Conservation (phyloP, 129 eudicot species). For the Flaveria bidentis region DNA sequence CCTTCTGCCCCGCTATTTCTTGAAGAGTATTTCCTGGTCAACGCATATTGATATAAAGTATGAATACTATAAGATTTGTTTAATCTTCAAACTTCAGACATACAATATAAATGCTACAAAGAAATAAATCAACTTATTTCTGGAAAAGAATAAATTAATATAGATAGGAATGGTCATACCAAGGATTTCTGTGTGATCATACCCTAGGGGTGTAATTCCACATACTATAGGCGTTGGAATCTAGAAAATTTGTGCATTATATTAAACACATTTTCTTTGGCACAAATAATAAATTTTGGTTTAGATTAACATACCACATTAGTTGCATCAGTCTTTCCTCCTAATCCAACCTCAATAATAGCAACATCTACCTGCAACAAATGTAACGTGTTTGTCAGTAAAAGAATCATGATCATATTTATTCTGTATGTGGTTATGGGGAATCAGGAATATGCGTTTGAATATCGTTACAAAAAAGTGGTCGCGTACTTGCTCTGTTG, state of each 20-base stretch:
- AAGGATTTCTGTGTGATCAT: slow-evolving; percentile 96
- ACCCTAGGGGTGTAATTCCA: slow-evolving; percentile 95
- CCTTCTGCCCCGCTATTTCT: slow-evolving; percentile 91
- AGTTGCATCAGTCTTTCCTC: slow-evolving; percentile 91
- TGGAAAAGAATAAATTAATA: background rate
- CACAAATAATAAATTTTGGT: background rate
- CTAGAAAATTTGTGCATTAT: slow-evolving; percentile 45
- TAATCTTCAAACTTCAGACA: slow-evolving; percentile 13
- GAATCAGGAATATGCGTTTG: background rate
- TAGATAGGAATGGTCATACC: slow-evolving; percentile 50
- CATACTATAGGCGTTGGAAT: slow-evolving; percentile 83
- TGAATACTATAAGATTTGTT: slow-evolving; percentile 7
- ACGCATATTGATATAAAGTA: slow-evolving; percentile 5
- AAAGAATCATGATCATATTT: background rate
- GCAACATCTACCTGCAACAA: slow-evolving; percentile 83
- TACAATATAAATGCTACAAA: slow-evolving; percentile 15
- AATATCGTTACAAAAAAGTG: background rate
- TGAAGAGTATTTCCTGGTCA: slow-evolving; percentile 80
- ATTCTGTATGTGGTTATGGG: background rate
- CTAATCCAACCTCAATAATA: slow-evolving; percentile 92
- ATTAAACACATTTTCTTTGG: background rate
- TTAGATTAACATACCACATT: slow-evolving; percentile 69
- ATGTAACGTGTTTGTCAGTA: slow-evolving; percentile 7
- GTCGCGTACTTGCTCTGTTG: slow-evolving; percentile 67
- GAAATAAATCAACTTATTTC: background rate